A percentile compares a stretch with the other conserved stretches of the same genome.
phyloP scores from a whole-genome alignment of 495 filamentous ascomycete species.

The Glarea lozoyensis region DNA sequence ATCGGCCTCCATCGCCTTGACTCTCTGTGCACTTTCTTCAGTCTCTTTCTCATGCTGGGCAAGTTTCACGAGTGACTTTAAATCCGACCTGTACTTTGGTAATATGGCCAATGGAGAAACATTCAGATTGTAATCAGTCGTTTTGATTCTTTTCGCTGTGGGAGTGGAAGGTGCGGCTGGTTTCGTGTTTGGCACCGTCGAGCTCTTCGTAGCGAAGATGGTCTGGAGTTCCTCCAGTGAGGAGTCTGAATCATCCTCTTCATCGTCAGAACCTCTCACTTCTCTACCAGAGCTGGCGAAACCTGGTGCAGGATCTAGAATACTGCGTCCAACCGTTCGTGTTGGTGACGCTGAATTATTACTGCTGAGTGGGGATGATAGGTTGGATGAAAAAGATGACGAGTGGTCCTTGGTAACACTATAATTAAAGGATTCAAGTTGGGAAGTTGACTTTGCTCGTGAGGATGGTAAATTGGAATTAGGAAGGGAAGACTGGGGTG shows the following conservation, averaged over 20 bases:
- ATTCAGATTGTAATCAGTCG: slow-evolving; percentile 15
- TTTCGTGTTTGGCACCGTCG: slow-evolving; percentile 34
- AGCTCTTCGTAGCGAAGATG: slow-evolving; percentile 12
- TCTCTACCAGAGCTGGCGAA: no score
- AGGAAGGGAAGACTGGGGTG: no score
- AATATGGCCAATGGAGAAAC: slow-evolving; percentile 35
- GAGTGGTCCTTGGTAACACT: no score
- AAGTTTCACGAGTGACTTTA: slow-evolving; percentile 56
- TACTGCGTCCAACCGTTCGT: background rate
- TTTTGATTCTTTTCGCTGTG: slow-evolving; percentile 13
- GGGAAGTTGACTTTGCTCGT: no score
- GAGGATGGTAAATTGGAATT: no score
- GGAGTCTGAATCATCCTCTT: slow-evolving; percentile 48
- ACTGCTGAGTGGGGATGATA: slow-evolving; percentile 9
- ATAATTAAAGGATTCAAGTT: no score
- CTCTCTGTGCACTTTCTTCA: slow-evolving; percentile 46
- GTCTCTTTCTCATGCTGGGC: slow-evolving; percentile 46
- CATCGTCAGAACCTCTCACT: slow-evolving; percentile 62
- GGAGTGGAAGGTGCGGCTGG: slow-evolving; percentile 18
- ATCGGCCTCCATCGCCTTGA: slow-evolving; percentile 35
- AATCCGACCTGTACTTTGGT: slow-evolving; percentile 55
- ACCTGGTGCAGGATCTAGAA: background rate
- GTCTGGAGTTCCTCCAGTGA: slow-evolving; percentile 15
- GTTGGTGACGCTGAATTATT: background rate
- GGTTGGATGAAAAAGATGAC: slow-evolving; percentile 9